Evolutionary conservation across 1,284 basidiomycete genomes (phyloP).

Genomic region (Cerioporus squamosus): DNA sequence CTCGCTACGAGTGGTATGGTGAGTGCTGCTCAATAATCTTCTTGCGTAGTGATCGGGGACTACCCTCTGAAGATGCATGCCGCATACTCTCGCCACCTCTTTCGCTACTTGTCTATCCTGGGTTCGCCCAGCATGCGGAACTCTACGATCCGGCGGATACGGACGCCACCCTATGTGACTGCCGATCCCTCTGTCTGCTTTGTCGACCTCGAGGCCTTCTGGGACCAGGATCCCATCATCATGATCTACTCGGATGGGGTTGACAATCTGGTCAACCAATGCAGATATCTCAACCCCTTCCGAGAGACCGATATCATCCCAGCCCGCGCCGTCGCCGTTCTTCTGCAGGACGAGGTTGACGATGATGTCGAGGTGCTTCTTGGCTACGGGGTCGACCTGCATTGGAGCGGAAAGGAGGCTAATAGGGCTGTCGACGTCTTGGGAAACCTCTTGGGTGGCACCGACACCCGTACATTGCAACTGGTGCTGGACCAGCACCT

Average conservation of each 20-base stretch:
- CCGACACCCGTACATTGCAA: conserved; percentile 2
- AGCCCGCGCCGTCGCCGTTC: conserved; percentile 2
- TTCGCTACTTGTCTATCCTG: conserved; percentile 1
- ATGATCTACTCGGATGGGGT: conserved; percentile 17
- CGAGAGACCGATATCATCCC: neutral
- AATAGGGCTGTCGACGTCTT: conserved; percentile 17
- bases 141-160: neutral
- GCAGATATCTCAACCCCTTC: conserved; percentile 1
- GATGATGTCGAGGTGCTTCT: conserved; percentile 5
- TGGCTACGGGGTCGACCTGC: conserved; percentile 2
- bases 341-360: conserved; percentile 11
- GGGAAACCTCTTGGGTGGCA: conserved; percentile 18
- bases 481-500: conserved; percentile 7
- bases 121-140: neutral
- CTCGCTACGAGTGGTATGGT: neutral
- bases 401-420: conserved; percentile 8
- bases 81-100: conserved; percentile 6
- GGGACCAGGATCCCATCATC: conserved; percentile 6
- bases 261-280: conserved; percentile 10
- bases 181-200: conserved; percentile 11
- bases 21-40: neutral
- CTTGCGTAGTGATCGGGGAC: conserved; percentile 9
- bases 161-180: conserved; percentile 11
- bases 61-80: conserved; percentile 6
- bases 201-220: conserved; percentile 6